These are phyloP conservation scores for Penicillium paneum DNA, from an alignment of 2,329 filamentous ascomycete species.

Conservation along the genomic window DNA sequence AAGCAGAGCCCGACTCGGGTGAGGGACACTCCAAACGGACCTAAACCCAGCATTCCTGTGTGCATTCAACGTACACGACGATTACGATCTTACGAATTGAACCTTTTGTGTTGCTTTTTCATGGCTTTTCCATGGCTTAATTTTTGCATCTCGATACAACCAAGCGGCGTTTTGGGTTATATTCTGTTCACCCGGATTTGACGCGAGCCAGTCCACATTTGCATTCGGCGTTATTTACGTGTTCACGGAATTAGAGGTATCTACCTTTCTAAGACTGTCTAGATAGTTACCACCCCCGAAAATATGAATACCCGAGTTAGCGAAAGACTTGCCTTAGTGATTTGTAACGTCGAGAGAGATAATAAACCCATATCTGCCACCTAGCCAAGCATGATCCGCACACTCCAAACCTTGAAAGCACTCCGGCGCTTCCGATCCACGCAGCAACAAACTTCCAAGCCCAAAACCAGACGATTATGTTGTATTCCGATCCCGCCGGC, in stretches of 20 bases:
- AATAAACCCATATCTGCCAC: no score
- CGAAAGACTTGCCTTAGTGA: not conserved
- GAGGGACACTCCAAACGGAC: constrained; percentile 28
- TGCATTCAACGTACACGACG: not conserved
- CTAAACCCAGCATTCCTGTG: constrained; percentile 10
- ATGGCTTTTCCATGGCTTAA: not conserved
- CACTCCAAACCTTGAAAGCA: no score
- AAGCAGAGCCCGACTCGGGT: constrained; percentile 18
- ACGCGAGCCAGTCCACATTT: not conserved
- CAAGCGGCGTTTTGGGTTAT: constrained; percentile 10
- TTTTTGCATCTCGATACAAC: constrained; percentile 9
- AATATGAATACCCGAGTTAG: not conserved
- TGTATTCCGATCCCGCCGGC: constrained; percentile 10
- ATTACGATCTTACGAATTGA: constrained; percentile 13
- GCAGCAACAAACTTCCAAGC: not conserved
- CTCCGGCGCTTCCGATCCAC: not conserved
- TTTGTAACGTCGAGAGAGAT: not conserved
- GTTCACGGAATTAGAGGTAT: not conserved
- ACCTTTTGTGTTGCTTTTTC: not conserved
- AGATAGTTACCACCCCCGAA: not conserved
- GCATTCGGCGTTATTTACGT: not conserved
- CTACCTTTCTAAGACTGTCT: not conserved
- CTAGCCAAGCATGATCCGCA: not conserved
- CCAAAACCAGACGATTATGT: not conserved
- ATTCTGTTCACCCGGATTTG: not conserved